These are phyloP conservation scores for Xylaria sp. DNA, from an alignment of 2,329 filamentous ascomycete genomes.

Conservation along the genomic window DNA sequence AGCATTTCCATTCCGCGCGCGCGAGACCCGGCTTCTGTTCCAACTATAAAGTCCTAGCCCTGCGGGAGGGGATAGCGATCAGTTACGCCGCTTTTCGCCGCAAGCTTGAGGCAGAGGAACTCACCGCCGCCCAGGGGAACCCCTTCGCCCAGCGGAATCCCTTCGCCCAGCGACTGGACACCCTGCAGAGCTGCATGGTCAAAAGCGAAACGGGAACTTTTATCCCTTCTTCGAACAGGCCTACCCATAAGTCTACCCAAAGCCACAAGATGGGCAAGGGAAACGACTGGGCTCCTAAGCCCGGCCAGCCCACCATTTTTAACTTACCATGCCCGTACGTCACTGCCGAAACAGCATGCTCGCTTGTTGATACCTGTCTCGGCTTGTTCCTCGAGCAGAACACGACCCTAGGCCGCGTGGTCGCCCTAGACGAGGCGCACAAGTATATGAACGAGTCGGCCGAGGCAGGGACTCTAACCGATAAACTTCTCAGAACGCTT, in stretches of 20 bases:
- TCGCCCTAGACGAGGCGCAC: constrained; percentile 78
- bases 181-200: constrained; percentile 66
- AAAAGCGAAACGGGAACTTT: not conserved
- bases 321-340: constrained; percentile 76
- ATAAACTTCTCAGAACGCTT: constrained; percentile 64
- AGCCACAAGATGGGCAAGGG: not conserved
- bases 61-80: no score
- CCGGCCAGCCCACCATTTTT: constrained; percentile 64
- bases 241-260: no score
- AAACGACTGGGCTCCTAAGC: constrained; percentile 36
- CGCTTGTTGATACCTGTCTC: constrained; percentile 73
- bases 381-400: constrained; percentile 64
- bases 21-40: no score
- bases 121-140: no score
- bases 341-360: constrained; percentile 66
- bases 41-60: no score
- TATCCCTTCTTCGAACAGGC: no score
- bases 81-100: constrained; percentile 53
- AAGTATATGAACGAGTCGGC: constrained; percentile 68
- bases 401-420: constrained; percentile 54
- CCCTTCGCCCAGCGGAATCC: constrained; percentile 58
- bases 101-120: constrained; percentile 38
- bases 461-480: constrained; percentile 61
- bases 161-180: constrained; percentile 61
- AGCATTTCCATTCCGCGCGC: no score